Conservation (phyloP, 495 filamentous ascomycete genomes). For the Cenococcum geophilum region DNA sequence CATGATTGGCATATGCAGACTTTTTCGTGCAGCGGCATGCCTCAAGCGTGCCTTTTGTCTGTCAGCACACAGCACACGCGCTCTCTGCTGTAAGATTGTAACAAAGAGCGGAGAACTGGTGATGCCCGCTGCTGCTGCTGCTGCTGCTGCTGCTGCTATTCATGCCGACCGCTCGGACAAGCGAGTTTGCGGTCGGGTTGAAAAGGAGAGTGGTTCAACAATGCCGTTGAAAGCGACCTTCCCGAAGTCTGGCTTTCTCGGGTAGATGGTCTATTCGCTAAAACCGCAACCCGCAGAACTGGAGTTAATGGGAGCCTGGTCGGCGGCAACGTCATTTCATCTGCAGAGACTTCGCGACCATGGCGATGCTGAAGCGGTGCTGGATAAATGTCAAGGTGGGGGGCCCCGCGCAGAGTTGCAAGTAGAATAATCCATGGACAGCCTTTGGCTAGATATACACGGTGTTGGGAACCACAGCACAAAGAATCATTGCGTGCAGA, state of each 20-base stretch:
- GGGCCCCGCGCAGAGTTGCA: no score
- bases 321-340: not conserved
- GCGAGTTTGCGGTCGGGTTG: no score
- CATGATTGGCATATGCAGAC: conserved; percentile 3
- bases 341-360: no score
- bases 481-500: conserved; percentile 24
- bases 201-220: no score
- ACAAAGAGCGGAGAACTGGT: no score
- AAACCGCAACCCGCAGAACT: not conserved
- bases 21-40: not conserved
- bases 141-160: no score
- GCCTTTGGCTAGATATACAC: not conserved
- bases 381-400: no score
- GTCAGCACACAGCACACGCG: no score
- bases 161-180: no score
- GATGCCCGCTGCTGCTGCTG: no score
- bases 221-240: not conserved
- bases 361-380: no score
- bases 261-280: not conserved
- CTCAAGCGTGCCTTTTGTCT: not conserved
- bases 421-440: not conserved
- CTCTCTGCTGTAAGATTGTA: no score
- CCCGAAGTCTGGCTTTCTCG: not conserved
- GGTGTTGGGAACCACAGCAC: not conserved
- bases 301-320: not conserved